These are phyloP conservation scores for Ramalina intermedia DNA, from an alignment of 495 filamentous ascomycete genomes.

Conservation along the genomic window DNA sequence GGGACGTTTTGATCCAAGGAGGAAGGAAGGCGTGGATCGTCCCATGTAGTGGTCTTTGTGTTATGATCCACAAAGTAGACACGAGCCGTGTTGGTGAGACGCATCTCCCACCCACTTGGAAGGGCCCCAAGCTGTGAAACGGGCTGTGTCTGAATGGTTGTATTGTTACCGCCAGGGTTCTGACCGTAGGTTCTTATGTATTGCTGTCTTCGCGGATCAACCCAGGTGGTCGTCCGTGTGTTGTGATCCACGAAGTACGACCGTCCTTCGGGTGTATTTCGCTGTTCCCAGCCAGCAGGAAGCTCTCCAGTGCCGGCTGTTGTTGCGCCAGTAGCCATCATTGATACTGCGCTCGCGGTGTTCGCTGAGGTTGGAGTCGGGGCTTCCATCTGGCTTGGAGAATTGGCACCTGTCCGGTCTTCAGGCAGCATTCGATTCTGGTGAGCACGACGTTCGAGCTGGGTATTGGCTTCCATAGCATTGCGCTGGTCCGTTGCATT, in stretches of 20 bases:
- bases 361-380: conserved; percentile 20
- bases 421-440: conserved; percentile 93
- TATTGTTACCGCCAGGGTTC: conserved; percentile 55
- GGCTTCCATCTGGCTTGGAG: conserved; percentile 57
- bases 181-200: conserved; percentile 96
- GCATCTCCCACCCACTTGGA: conserved; percentile 98
- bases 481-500: conserved; percentile 63
- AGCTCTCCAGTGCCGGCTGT: conserved; percentile 91
- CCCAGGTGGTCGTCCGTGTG: conserved; percentile 96
- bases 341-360: conserved; percentile 49
- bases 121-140: conserved; percentile 95
- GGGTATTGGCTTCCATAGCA: conserved; percentile 74
- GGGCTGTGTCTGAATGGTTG: conserved; percentile 88
- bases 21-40: conserved; percentile 87
- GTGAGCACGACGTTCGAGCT: conserved; percentile 80
- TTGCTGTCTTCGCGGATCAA: conserved; percentile 94
- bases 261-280: conserved; percentile 86
- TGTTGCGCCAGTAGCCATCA: conserved; percentile 91
- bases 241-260: conserved; percentile 99
- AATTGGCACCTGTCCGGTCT: conserved; percentile 87
- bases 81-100: conserved; percentile 89
- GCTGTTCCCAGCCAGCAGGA: conserved; percentile 89
- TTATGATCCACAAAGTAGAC: conserved; percentile 99
- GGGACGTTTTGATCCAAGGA: conserved; percentile 97
- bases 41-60: conserved; percentile 99